Evolutionary conservation across 169 alveolate species (phyloP).

Genomic region (Condylostoma magnum): DNA sequence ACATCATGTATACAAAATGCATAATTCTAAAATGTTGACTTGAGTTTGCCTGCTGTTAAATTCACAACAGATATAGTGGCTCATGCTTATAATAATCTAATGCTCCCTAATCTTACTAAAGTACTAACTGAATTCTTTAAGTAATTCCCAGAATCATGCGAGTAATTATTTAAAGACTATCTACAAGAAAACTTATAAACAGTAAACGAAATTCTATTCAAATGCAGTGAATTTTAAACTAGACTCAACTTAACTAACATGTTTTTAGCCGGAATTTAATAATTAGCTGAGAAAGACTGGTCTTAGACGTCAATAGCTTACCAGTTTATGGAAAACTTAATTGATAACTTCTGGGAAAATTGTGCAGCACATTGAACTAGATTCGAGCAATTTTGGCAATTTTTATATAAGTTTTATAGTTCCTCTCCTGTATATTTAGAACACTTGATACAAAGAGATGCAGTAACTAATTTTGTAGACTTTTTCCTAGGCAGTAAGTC

Average conservation of each 20-base stretch:
- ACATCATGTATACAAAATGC: neutral
- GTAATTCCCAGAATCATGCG: conserved; percentile 12
- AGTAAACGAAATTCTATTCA: neutral
- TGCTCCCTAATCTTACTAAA: conserved; percentile 9
- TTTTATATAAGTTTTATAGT: neutral
- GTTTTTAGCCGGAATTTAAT: neutral
- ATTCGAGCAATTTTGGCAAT: conserved; percentile 26
- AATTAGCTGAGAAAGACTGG: neutral
- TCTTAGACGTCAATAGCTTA: conserved; percentile 11
- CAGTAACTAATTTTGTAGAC: conserved; percentile 32
- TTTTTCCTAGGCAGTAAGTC: conserved; percentile 31
- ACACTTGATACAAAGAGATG: conserved; percentile 22
- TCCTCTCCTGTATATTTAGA: neutral
- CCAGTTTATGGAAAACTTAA: neutral
- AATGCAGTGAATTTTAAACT: conserved; percentile 16
- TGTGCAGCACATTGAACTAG: conserved; percentile 19
- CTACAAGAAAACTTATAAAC: conserved; percentile 19
- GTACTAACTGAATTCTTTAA: neutral
- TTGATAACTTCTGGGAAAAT: conserved; percentile 3
- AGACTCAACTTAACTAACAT: conserved; percentile 10
- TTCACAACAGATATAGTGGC: neutral
- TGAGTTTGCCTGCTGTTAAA: neutral
- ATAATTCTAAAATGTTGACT: neutral
- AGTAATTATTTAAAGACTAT: neutral
- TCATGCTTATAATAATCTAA: conserved; percentile 1